A percentile compares a stretch with the other conserved stretches of the same genome.
Conservation (phyloP, 306 rosid genomes). For the Cotoneaster glaucophyllus region DNA sequence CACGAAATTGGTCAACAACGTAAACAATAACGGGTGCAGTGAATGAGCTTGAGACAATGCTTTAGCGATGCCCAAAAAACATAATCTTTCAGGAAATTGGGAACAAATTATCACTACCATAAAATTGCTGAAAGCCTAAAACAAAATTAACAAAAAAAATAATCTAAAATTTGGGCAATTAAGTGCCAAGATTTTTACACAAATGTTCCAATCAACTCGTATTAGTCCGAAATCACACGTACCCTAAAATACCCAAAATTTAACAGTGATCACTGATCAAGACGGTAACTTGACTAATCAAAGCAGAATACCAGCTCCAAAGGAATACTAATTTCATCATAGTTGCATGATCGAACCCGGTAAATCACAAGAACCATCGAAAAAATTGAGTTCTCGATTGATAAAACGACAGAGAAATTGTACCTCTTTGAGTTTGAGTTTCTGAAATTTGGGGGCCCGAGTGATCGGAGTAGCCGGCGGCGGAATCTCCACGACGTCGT, state of each 20-base stretch:
- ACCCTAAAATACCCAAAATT: background rate
- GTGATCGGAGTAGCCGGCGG: slow-evolving; percentile 19
- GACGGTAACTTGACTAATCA: background rate
- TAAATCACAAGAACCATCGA: background rate
- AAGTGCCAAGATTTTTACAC: background rate
- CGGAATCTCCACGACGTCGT: slow-evolving; percentile 42
- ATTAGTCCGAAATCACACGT: background rate
- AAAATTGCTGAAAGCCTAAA: background rate
- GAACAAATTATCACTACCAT: background rate
- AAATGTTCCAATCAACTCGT: background rate
- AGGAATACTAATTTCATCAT: background rate
- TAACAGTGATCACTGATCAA: background rate
- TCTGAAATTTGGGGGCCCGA: slow-evolving; percentile 23
- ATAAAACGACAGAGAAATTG: background rate
- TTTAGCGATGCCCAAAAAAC: background rate
- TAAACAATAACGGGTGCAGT: background rate
- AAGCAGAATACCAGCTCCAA: background rate
- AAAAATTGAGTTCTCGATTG: background rate
- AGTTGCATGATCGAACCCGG: background rate
- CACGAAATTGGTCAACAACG: background rate
- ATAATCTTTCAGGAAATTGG: background rate
- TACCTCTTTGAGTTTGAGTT: slow-evolving; percentile 17
- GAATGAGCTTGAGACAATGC: background rate
- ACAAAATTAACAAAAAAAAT: background rate
- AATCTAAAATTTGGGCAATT: background rate